A percentile compares a stretch with the other conserved stretches of the same genome.
These are phyloP conservation scores for Coemansia sp. DNA, from an alignment of 192 early-diverging fungal species.

Conservation along the genomic window DNA sequence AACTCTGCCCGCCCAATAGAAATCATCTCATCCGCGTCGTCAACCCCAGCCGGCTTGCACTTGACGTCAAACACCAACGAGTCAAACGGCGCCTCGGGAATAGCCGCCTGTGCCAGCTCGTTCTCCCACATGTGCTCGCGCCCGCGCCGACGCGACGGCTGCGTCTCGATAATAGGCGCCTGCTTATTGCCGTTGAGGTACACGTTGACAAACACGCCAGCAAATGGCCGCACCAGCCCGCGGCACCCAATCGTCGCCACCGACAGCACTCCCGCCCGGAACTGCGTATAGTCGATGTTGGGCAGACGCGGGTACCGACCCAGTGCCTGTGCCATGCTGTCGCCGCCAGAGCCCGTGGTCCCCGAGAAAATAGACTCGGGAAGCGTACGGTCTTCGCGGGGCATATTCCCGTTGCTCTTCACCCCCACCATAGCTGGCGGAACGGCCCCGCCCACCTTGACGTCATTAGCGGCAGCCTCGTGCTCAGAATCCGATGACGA, in stretches of 20 bases:
- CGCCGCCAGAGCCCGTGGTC: conserved; percentile 23
- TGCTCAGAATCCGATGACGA: conserved; percentile 9
- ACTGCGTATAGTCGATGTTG: conserved; percentile 51
- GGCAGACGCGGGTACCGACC: conserved; percentile 49
- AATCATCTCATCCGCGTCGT: conserved; percentile 45
- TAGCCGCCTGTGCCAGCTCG: conserved; percentile 47
- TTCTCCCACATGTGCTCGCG: conserved; percentile 53
- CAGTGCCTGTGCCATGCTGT: conserved; percentile 42
- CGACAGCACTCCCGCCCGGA: conserved; percentile 48
- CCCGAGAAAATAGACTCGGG: conserved; percentile 51
- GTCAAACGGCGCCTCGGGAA: conserved; percentile 38
- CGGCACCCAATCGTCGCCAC: conserved; percentile 45
- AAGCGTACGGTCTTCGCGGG: background rate
- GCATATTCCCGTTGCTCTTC: conserved; percentile 7
- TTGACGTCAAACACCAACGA: conserved; percentile 37
- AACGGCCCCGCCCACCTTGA: conserved; percentile 3
- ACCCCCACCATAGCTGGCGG: background rate
- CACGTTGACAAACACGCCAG: conserved; percentile 52
- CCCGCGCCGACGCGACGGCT: conserved; percentile 46
- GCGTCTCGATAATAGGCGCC: conserved; percentile 46
- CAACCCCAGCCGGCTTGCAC: conserved; percentile 40
- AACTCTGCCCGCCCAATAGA: conserved; percentile 52
- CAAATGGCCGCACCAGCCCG: conserved; percentile 48
- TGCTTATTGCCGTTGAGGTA: conserved; percentile 48
- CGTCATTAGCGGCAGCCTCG: background rate